Percentiles rank a stretch among this genome's conserved stretches.
These are phyloP conservation scores for Begonia loranthoides DNA, from an alignment of 306 rosid species.

Conservation along the genomic window DNA sequence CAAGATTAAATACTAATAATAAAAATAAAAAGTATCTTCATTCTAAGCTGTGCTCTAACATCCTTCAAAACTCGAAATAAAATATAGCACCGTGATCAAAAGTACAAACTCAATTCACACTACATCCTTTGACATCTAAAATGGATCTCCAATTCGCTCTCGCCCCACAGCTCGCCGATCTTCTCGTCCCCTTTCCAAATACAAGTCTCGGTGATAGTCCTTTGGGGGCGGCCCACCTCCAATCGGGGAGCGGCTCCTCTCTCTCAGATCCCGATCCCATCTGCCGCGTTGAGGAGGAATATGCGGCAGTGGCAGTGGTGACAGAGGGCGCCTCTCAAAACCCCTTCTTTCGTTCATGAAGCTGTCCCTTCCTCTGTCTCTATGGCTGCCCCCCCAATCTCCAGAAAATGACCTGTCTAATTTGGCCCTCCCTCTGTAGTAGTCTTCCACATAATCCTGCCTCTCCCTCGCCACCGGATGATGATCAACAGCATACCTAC, in stretches of 20 bases:
- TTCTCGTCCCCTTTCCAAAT: slow-evolving; percentile 36
- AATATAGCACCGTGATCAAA: neutral
- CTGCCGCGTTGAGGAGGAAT: slow-evolving; percentile 43
- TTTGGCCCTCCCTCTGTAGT: slow-evolving; percentile 58
- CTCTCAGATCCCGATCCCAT: slow-evolving; percentile 52
- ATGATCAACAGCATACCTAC: slow-evolving; percentile 53
- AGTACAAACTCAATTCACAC: neutral
- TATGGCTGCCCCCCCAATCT: slow-evolving; percentile 38
- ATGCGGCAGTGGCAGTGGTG: slow-evolving; percentile 44
- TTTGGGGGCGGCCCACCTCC: slow-evolving; percentile 52
- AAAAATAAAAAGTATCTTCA: too few species aligned
- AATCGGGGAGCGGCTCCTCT: slow-evolving; percentile 70
- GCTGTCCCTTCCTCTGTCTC: slow-evolving; percentile 62
- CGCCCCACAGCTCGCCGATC: slow-evolving; percentile 57
- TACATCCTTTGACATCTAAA: slow-evolving; percentile 11
- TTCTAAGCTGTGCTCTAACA: too few species aligned
- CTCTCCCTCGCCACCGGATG: slow-evolving; percentile 40
- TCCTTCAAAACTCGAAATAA: neutral
- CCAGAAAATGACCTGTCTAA: slow-evolving; percentile 55
- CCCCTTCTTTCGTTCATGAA: slow-evolving; percentile 51
- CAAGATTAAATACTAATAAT: too few species aligned
- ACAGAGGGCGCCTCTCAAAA: slow-evolving; percentile 61
- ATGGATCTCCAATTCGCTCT: slow-evolving; percentile 53
- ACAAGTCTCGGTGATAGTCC: slow-evolving; percentile 43
- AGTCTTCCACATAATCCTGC: slow-evolving; percentile 48